Conservation (phyloP, 306 rosid genomes). For the Glycyrrhiza uralensis region DNA sequence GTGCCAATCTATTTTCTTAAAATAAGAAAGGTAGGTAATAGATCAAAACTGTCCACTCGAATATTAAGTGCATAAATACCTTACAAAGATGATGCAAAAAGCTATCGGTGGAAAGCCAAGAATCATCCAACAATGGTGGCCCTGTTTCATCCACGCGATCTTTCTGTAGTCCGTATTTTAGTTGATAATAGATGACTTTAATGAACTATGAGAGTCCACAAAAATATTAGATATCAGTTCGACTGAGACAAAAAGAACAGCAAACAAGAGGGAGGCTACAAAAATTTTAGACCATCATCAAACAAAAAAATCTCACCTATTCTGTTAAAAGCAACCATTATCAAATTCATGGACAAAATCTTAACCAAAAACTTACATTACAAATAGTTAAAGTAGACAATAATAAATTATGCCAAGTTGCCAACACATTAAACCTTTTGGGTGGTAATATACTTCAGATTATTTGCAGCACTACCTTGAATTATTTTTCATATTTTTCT, state of each 20-base stretch:
- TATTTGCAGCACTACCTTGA: background rate
- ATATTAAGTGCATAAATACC: slow-evolving; percentile 34
- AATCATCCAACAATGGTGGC: slow-evolving; percentile 59
- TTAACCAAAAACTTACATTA: background rate
- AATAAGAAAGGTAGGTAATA: background rate
- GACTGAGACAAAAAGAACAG: background rate
- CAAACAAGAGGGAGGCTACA: background rate
- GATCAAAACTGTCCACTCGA: slow-evolving; percentile 1
- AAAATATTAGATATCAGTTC: slow-evolving; percentile 21
- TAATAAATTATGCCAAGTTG: background rate
- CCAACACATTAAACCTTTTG: background rate
- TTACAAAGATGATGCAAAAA: slow-evolving; percentile 71
- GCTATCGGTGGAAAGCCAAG: slow-evolving; percentile 70
- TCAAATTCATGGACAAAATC: background rate
- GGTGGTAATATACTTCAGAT: slow-evolving; percentile 6
- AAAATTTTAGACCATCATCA: background rate
- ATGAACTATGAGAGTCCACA: slow-evolving; percentile 50
- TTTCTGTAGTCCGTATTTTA: slow-evolving; percentile 67
- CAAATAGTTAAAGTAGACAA: background rate
- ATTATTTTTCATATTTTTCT: background rate
- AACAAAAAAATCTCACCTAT: background rate
- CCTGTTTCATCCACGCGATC: slow-evolving; percentile 34
- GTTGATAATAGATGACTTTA: slow-evolving; percentile 74
- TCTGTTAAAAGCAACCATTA: background rate
- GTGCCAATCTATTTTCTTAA: background rate